Evolutionary conservation across 169 alveolate genomes (phyloP).

Genomic region (Plasmodium berghei): DNA sequence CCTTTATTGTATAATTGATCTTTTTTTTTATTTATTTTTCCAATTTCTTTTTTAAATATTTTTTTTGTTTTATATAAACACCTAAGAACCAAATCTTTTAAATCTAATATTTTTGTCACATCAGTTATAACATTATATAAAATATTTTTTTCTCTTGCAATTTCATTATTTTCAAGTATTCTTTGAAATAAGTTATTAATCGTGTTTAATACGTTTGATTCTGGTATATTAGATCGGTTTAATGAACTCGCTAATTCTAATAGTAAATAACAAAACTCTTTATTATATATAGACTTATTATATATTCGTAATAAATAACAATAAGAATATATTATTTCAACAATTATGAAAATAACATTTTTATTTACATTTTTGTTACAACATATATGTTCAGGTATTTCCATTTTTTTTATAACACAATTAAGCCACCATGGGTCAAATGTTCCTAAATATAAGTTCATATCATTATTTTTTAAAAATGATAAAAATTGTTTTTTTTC

Average conservation of each 20-base stretch:
- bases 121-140: conserved; percentile 64
- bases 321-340: conserved; percentile 52
- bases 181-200: conserved; percentile 34
- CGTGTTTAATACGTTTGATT: conserved; percentile 36
- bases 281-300: conserved; percentile 20
- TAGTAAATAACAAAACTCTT: conserved; percentile 39
- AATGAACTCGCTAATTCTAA: conserved; percentile 31
- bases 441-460: conserved; percentile 27
- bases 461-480: conserved; percentile 62
- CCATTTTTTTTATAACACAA: conserved; percentile 63
- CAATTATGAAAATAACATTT: conserved; percentile 39
- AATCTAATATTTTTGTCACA: conserved; percentile 22
- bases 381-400: conserved; percentile 64
- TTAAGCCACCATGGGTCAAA: conserved; percentile 71
- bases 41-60: conserved; percentile 44
- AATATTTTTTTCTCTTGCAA: conserved; percentile 52
- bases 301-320: conserved; percentile 64
- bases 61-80: conserved; percentile 60
- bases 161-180: conserved; percentile 66
- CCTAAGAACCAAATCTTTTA: conserved; percentile 53
- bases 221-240: conserved; percentile 39
- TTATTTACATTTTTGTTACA: conserved; percentile 28
- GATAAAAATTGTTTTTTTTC: conserved; percentile 74
- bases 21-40: conserved; percentile 20
- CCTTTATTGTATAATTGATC: not conserved